A percentile compares a stretch with the other conserved stretches of the same genome.
These are phyloP conservation scores for Camellia sinensis DNA, from an alignment of 148 eudicot species.

Conservation along the genomic window DNA sequence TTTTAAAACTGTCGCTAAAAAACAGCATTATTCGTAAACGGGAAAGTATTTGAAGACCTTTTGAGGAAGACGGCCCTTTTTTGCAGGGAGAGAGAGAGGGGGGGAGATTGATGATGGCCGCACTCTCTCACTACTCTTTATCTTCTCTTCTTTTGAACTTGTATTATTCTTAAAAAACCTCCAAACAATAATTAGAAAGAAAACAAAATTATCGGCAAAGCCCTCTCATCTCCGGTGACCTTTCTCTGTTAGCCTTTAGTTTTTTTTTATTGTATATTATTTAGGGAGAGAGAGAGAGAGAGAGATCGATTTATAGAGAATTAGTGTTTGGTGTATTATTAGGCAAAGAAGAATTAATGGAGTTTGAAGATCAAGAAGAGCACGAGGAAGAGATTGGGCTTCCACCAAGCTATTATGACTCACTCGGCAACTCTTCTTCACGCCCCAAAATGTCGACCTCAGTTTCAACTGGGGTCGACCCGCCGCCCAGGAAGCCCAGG, in stretches of 20 bases:
- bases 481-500: conserved; percentile 28
- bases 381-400: conserved; percentile 36
- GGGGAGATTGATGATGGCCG: conserved; percentile 6
- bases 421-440: conserved; percentile 18
- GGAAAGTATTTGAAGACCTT: conserved; percentile 4
- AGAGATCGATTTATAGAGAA: not conserved
- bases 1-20: not conserved
- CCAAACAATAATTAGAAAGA: not conserved
- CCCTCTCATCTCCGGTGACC: conserved; percentile 13
- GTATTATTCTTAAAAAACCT: not conserved
- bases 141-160: conserved; percentile 13
- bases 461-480: not conserved
- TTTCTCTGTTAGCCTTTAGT: not conserved
- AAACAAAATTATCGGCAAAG: conserved; percentile 3
- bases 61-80: conserved; percentile 15
- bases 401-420: conserved; percentile 21
- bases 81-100: not conserved
- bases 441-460: conserved; percentile 28
- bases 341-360: conserved; percentile 37
- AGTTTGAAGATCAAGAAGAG: conserved; percentile 53
- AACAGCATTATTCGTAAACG: not conserved
- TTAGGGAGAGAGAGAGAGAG: not conserved
- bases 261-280: not conserved
- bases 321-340: conserved; percentile 6
- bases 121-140: conserved; percentile 27